Base-by-base conservation (phyloP, 139 green algal species). In the Micractinium conductrix region DNA sequence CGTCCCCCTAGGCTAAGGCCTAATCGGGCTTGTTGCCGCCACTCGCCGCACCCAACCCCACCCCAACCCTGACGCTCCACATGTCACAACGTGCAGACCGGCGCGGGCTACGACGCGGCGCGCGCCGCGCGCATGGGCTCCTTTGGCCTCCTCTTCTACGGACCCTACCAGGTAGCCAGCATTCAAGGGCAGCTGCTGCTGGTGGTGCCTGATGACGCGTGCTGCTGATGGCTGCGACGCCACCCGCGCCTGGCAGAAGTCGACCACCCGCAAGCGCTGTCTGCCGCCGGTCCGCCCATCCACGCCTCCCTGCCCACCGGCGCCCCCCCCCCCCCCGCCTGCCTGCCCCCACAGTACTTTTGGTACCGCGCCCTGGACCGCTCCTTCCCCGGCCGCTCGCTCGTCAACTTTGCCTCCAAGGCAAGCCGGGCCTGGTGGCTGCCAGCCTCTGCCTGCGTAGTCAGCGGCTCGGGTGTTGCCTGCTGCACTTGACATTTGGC, bases 131-230 rank as follows among this genome's bases (percentile, higher is more conserved):
- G 94, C 68, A 97, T 97, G 94, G 88, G 90, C 78, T 89, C 79
- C 43, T 97, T 94, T 89, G 94, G 94, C 9, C 48, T 96, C 37
- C 38, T 86, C 7, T 94, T 94, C 78, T 97, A 97, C 43, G 94
- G 94, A 0, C 93, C 93, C 16, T 95, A 93, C 68, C 94, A 95
- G 70, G 42, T 58, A 22, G 35, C n/a, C n/a, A n/a, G n/a, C n/a
- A n/a, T n/a, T n/a, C n/a, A n/a, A n/a, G n/a, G n/a, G n/a, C n/a
- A n/a, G n/a, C 3, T 33, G 37, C 67, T 74, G 37, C 37, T 30
- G 33, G 38, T 22, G 38, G 4, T 75, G 40, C 69, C 24, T 75
- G 33, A 17, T 4, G 14, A 38, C 26, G 62, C 28, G 12, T 28
- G 62, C 5, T 40, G 30, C 30, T 70, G 62, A 5, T 6, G 26